Conservation (phyloP, 495 filamentous ascomycete genomes). For the Penicillium riverlandense region DNA sequence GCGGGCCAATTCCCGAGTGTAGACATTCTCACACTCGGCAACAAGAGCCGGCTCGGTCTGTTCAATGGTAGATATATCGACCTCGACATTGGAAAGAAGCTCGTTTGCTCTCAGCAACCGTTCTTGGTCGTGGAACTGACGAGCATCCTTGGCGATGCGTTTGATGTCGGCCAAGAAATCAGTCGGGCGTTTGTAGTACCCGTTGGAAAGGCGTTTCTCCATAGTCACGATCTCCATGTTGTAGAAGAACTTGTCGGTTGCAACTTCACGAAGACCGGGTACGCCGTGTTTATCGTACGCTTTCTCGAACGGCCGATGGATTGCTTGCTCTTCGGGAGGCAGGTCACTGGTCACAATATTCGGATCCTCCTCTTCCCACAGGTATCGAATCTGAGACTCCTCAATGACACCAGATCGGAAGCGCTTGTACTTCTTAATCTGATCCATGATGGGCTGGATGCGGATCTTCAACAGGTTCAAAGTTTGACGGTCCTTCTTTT, state of each 20-base stretch:
- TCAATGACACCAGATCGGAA: conserved; percentile 77
- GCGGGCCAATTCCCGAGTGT: conserved; percentile 64
- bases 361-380: conserved; percentile 79
- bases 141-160: conserved; percentile 74
- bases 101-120: conserved; percentile 80
- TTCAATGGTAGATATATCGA: conserved; percentile 71
- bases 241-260: conserved; percentile 79
- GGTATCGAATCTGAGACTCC: conserved; percentile 61
- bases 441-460: conserved; percentile 91
- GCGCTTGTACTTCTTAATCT: conserved; percentile 79
- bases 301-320: conserved; percentile 66
- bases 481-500: conserved; percentile 67
- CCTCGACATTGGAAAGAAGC: conserved; percentile 82
- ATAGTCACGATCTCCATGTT: conserved; percentile 91
- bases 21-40: conserved; percentile 65
- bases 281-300: conserved; percentile 68
- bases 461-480: conserved; percentile 80
- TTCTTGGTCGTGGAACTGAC: conserved; percentile 65
- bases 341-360: conserved; percentile 72
- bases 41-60: conserved; percentile 55
- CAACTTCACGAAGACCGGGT: conserved; percentile 58
- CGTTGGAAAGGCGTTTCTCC: conserved; percentile 88
- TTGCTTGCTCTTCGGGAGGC: conserved; percentile 46
- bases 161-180: conserved; percentile 86
- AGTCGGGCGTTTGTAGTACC: conserved; percentile 81